phyloP scores from a whole-genome alignment of 352 stramenopile species.

The Pythium periplocum region DNA sequence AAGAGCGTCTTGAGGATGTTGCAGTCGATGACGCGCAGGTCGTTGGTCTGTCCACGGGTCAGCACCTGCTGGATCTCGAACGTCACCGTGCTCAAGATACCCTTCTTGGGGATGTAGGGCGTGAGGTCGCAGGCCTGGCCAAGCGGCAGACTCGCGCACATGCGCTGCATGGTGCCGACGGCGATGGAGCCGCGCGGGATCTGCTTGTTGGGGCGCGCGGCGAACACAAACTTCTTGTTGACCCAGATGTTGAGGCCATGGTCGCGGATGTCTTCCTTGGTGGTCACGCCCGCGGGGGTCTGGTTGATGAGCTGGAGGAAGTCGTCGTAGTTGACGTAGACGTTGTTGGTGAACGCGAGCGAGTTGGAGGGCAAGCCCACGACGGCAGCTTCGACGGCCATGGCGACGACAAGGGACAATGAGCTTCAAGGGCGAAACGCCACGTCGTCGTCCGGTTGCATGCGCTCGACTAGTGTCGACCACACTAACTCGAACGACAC shows the following conservation, averaged over 20 bases:
- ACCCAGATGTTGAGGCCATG: constrained; percentile 79
- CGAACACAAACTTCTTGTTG: constrained; percentile 78
- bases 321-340: constrained; percentile 74
- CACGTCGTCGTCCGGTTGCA: constrained; percentile 5
- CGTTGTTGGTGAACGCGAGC: constrained; percentile 77
- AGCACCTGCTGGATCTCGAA: constrained; percentile 82
- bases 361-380: constrained; percentile 69
- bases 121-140: constrained; percentile 58
- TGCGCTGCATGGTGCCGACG: constrained; percentile 74
- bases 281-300: constrained; percentile 52
- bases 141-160: constrained; percentile 65
- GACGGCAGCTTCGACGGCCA: constrained; percentile 59
- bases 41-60: constrained; percentile 53
- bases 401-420: constrained; percentile 8
- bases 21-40: constrained; percentile 69
- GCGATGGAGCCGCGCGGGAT: constrained; percentile 49
- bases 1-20: constrained; percentile 59
- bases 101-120: constrained; percentile 48
- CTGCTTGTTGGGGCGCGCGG: constrained; percentile 69
- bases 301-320: constrained; percentile 65
- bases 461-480: no score
- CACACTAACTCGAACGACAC: no score
- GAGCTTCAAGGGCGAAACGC: constrained; percentile 15
- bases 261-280: constrained; percentile 65
- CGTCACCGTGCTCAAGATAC: constrained; percentile 59